phyloP scores from a whole-genome alignment of 2,329 filamentous ascomycete species.

The Emmonsia crescens region DNA sequence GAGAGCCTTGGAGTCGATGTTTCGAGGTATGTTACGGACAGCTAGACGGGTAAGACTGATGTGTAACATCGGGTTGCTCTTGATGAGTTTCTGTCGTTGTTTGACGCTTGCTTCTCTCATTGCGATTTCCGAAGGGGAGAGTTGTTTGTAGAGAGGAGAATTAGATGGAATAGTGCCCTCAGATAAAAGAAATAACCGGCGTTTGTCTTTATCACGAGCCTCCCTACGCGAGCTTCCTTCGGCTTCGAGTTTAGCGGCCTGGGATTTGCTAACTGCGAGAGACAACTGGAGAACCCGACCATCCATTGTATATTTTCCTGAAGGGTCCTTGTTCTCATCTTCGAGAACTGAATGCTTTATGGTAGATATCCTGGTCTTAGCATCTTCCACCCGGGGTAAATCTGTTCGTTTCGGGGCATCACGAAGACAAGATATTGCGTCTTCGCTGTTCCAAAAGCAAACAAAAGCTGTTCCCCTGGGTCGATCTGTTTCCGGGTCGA shows the following conservation, averaged over 20 bases:
- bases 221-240: conserved; percentile 53
- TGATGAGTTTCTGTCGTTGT: conserved; percentile 81
- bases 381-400: conserved; percentile 31
- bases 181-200: conserved; percentile 72
- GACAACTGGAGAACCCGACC: conserved; percentile 77
- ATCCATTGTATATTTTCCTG: conserved; percentile 80
- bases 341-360: conserved; percentile 75
- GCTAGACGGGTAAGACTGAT: conserved; percentile 83
- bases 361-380: conserved; percentile 29
- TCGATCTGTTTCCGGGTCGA: conserved; percentile 73
- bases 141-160: conserved; percentile 63
- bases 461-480: conserved; percentile 92
- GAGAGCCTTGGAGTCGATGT: conserved; percentile 72
- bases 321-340: conserved; percentile 69
- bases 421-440: conserved; percentile 66
- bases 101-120: conserved; percentile 79
- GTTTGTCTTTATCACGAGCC: conserved; percentile 72
- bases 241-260: conserved; percentile 65
- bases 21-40: conserved; percentile 78
- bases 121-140: conserved; percentile 69
- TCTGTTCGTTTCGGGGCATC: conserved; percentile 51
- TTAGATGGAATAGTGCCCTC: conserved; percentile 75
- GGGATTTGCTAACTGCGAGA: conserved; percentile 71
- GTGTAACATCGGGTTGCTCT: conserved; percentile 81
- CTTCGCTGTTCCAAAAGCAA: conserved; percentile 69